These are phyloP conservation scores for Dovyalis caffra DNA, from an alignment of 345 rosid genomes.

Conservation along the genomic window DNA sequence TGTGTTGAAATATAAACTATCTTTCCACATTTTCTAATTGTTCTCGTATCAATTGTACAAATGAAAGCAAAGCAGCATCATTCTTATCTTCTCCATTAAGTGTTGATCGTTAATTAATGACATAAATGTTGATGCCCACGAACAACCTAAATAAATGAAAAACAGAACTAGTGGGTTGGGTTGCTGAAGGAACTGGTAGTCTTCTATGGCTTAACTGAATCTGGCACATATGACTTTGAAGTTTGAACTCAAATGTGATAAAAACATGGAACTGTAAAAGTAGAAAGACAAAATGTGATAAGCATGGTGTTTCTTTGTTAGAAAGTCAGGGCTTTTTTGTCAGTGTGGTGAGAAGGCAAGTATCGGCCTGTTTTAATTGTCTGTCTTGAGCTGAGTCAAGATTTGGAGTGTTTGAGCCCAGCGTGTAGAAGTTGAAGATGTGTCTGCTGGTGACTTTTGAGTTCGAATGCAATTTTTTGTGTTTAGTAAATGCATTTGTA, in stretches of 20 bases:
- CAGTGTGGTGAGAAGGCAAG: neutral
- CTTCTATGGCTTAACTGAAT: no score
- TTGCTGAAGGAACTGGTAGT: neutral
- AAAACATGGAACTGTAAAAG: no score
- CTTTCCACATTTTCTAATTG: neutral
- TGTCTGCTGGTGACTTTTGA: neutral
- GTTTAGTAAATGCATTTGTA: no score
- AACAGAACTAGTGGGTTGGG: neutral
- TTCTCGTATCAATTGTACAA: neutral
- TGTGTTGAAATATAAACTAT: conserved; percentile 38
- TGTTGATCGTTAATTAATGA: neutral
- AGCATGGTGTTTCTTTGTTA: neutral
- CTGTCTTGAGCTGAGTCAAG: neutral
- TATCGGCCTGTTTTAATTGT: neutral
- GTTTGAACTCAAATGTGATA: neutral
- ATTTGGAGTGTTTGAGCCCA: neutral
- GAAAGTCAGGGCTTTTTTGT: neutral
- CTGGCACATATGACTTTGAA: neutral
- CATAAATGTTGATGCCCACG: neutral
- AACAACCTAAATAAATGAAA: neutral
- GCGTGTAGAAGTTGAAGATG: neutral
- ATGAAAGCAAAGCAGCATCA: neutral
- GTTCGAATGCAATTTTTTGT: no score
- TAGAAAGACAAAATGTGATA: neutral
- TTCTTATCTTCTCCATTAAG: neutral